Percentiles rank a stretch among this genome's conserved stretches.
Evolutionary conservation across 768 basidiomycete species (phyloP).

Genomic region (Sarcomyxa edulis): DNA sequence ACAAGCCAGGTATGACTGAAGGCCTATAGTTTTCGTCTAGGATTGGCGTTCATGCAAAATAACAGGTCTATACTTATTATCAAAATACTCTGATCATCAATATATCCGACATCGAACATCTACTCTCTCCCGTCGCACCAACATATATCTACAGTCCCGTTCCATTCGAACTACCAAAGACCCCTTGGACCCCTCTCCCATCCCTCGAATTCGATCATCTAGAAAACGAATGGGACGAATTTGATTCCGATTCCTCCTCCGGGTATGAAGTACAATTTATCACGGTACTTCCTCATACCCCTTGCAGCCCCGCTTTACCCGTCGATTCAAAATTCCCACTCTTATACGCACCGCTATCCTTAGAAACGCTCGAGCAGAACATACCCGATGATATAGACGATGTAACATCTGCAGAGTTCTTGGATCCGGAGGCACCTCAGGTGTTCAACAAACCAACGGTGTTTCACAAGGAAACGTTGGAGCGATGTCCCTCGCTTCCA

Average conservation of each 20-base stretch:
- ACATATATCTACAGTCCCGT: slow-evolving; percentile 9
- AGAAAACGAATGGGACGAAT: slow-evolving; percentile 4
- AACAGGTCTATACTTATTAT: no score
- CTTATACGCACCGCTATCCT: not conserved
- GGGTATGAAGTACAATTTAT: slow-evolving; percentile 2
- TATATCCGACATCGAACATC: slow-evolving; percentile 3
- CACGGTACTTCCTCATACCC: not conserved
- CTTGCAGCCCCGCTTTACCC: not conserved
- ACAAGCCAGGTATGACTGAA: no score
- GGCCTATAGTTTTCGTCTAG: no score
- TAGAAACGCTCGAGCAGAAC: not conserved
- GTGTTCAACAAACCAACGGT: not conserved
- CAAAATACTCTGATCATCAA: slow-evolving; percentile 3
- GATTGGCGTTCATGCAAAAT: no score
- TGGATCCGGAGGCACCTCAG: not conserved
- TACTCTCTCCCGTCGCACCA: slow-evolving; percentile 9
- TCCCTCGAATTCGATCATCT: slow-evolving; percentile 1
- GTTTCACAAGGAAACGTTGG: slow-evolving; percentile 1
- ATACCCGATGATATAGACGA: not conserved
- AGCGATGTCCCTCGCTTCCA: not conserved
- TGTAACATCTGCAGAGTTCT: not conserved
- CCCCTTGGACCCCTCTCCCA: slow-evolving; percentile 4
- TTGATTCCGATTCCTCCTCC: slow-evolving; percentile 11
- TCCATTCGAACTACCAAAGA: slow-evolving; percentile 8
- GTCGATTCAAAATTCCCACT: no score